A percentile compares a stretch with the other conserved stretches of the same genome.
Conservation (phyloP, 2,329 filamentous ascomycete species). For the Sclerotinia trifoliorum region DNA sequence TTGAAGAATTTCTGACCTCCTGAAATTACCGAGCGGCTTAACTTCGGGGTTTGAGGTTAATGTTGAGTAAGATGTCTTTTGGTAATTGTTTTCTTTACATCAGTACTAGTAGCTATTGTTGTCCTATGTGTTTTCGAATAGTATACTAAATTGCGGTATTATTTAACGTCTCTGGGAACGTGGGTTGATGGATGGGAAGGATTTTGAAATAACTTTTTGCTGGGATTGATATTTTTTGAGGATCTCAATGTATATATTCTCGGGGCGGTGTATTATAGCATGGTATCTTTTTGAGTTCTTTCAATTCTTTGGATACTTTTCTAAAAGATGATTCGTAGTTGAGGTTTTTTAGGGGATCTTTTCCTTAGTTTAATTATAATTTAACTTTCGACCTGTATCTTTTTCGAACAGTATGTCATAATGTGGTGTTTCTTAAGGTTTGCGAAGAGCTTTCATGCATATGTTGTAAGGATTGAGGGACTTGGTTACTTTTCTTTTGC, state of each 20-base stretch:
- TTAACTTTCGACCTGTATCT: background rate
- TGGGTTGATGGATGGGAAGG: background rate
- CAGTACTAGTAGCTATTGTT: background rate
- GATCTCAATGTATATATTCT: background rate
- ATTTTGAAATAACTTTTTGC: background rate
- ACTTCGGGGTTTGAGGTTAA: background rate
- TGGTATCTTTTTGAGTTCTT: too few relatives aligned
- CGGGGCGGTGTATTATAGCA: background rate
- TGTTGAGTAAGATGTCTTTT: background rate
- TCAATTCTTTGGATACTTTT: too few relatives aligned
- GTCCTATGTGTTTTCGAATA: background rate
- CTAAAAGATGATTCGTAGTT: too few relatives aligned
- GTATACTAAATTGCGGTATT: background rate
- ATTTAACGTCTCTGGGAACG: background rate
- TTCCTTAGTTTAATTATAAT: background rate
- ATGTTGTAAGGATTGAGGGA: too few relatives aligned
- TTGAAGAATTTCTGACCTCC: background rate
- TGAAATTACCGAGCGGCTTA: background rate
- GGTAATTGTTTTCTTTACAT: background rate
- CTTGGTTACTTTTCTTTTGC: too few relatives aligned
- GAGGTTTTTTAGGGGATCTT: background rate
- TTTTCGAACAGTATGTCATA: too few relatives aligned
- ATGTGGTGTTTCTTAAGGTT: background rate
- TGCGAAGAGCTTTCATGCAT: too few relatives aligned
- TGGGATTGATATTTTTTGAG: background rate